Evolutionary conservation across 805 yeast genomes (phyloP).

Genomic region (Hanseniaspora guilliermondii): DNA sequence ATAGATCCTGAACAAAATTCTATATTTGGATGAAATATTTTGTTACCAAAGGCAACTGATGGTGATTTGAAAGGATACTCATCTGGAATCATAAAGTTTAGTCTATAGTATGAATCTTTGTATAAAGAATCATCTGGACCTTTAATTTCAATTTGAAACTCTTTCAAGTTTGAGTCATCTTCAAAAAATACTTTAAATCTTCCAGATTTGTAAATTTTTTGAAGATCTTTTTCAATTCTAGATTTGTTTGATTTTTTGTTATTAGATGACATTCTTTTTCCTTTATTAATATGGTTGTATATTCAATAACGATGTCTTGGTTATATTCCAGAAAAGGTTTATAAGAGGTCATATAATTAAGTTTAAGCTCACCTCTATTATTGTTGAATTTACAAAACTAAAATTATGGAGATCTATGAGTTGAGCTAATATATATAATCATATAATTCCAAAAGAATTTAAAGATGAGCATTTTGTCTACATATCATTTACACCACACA

Average conservation of each 20-base stretch:
- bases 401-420: no score
- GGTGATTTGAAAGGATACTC: constrained; percentile 94
- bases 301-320: no score
- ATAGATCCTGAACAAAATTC: constrained; percentile 86
- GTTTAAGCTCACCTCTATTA: no score
- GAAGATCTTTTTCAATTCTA: constrained; percentile 81
- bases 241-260: constrained; percentile 22
- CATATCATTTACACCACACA: no score
- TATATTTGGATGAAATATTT: constrained; percentile 88
- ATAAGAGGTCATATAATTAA: no score
- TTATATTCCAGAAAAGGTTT: no score
- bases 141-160: constrained; percentile 46
- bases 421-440: no score
- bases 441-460: no score
- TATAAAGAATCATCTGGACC: constrained; percentile 87
- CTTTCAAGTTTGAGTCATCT: constrained; percentile 39
- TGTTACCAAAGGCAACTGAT: constrained; percentile 83
- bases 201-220: constrained; percentile 78
- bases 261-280: not conserved
- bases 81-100: constrained; percentile 87
- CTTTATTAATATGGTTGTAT: not conserved
- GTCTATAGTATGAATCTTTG: constrained; percentile 78
- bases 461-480: no score
- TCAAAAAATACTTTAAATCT: constrained; percentile 76
- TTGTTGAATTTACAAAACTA: no score